Percentiles rank a stretch among this genome's conserved stretches.
These are phyloP conservation scores for Cytospora piceicola DNA, from an alignment of 2,329 filamentous ascomycete genomes.

Conservation along the genomic window DNA sequence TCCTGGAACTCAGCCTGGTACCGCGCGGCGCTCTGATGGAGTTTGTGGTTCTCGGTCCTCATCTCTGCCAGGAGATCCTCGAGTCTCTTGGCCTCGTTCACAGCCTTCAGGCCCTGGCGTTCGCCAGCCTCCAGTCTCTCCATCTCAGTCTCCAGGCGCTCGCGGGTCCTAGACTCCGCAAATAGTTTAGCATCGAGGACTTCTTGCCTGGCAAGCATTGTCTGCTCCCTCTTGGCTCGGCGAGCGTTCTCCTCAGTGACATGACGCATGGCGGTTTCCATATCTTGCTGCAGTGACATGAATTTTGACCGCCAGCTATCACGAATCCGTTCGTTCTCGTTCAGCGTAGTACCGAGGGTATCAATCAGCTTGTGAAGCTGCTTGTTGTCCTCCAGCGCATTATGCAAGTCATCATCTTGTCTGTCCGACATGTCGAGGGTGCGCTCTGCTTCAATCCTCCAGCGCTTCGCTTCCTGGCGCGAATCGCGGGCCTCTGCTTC, in stretches of 20 bases:
- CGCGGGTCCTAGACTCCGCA: slow-evolving; percentile 71
- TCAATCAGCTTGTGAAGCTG: slow-evolving; percentile 75
- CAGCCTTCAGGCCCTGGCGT: slow-evolving; percentile 66
- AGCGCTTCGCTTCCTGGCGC: slow-evolving; percentile 62
- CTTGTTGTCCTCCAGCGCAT: slow-evolving; percentile 65
- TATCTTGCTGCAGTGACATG: slow-evolving; percentile 83
- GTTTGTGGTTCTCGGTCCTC: slow-evolving; percentile 69
- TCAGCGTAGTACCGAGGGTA: slow-evolving; percentile 75
- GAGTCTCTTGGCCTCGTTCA: slow-evolving; percentile 64
- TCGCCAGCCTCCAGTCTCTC: slow-evolving; percentile 68
- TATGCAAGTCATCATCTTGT: slow-evolving; percentile 53
- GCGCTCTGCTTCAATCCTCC: slow-evolving; percentile 65
- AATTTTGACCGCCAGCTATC: slow-evolving; percentile 86
- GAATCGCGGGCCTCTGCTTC: slow-evolving; percentile 61
- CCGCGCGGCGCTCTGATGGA: slow-evolving; percentile 69
- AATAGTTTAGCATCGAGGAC: slow-evolving; percentile 78
- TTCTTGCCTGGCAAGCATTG: slow-evolving; percentile 77
- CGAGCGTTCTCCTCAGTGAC: slow-evolving; percentile 81
- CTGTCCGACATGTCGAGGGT: slow-evolving; percentile 56
- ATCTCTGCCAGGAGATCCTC: slow-evolving; percentile 60
- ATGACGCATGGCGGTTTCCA: slow-evolving; percentile 77
- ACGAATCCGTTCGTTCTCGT: slow-evolving; percentile 83
- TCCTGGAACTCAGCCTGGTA: slow-evolving; percentile 85
- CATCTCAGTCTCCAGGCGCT: slow-evolving; percentile 68
- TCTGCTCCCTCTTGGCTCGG: slow-evolving; percentile 78